Conservation (phyloP, 2,329 filamentous ascomycete species). For the Pyrenochaeta sp. region DNA sequence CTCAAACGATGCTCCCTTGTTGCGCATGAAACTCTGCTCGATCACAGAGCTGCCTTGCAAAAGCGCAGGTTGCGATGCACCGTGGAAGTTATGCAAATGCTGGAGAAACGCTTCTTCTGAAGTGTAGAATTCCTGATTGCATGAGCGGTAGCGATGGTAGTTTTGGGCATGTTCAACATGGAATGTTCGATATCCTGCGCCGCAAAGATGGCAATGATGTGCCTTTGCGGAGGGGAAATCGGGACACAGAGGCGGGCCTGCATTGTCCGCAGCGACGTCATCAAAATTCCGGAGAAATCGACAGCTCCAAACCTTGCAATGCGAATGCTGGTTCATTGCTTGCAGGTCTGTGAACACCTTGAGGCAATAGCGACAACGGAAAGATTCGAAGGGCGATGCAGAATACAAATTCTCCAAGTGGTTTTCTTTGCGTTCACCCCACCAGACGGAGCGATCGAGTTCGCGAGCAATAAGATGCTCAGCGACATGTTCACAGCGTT, state of each 20-base stretch:
- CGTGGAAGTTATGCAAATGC: slow-evolving; percentile 45
- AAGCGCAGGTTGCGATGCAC: slow-evolving; percentile 35
- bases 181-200: slow-evolving; percentile 41
- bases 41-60: slow-evolving; percentile 38
- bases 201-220: slow-evolving; percentile 47
- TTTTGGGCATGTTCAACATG: slow-evolving; percentile 46
- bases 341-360: slow-evolving; percentile 42
- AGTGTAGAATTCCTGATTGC: slow-evolving; percentile 44
- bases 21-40: slow-evolving; percentile 47
- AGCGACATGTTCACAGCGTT: slow-evolving; percentile 43
- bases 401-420: slow-evolving; percentile 44
- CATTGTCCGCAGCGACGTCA: slow-evolving; percentile 43
- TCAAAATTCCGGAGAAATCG: slow-evolving; percentile 45
- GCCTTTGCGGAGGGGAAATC: slow-evolving; percentile 46
- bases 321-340: slow-evolving; percentile 43
- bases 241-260: slow-evolving; percentile 40
- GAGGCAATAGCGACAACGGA: slow-evolving; percentile 45
- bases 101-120: slow-evolving; percentile 45
- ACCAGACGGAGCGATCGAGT: slow-evolving; percentile 42
- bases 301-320: slow-evolving; percentile 48
- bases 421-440: slow-evolving; percentile 42
- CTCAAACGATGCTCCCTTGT: slow-evolving; percentile 47
- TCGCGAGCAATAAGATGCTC: slow-evolving; percentile 43
- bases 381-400: slow-evolving; percentile 38
- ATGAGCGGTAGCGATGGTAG: slow-evolving; percentile 44